Base-by-base conservation (phyloP, 2,329 filamentous ascomycete genomes). In the Emergomyces pasteurianus region DNA sequence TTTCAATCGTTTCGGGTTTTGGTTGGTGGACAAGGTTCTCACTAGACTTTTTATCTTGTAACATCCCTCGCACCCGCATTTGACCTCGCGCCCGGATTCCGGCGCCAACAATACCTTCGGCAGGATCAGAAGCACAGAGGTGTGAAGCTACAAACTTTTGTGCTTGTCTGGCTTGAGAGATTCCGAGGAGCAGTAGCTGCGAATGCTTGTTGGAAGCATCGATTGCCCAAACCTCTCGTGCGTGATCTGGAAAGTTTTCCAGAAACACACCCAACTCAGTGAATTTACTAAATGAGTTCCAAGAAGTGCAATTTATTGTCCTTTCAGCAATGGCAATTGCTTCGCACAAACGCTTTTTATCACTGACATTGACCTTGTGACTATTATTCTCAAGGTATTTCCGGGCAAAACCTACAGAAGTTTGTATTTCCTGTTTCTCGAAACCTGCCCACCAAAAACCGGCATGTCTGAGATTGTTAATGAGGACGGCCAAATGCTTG, bases 381-480 rank as follows among this genome's bases (percentile, higher is more conserved):
- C 80, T 79, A 34, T 83, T 79, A 60, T 87, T 84, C 1, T 75
- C 71, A 14, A 95, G 69, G 67, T 96, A 96, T 42, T 79, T 78
- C 58, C 81, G 78, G 0, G 87, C 86, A 40, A 84, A 85, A 34
- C 87, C 79, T 0, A 94, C 72, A 0, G 88, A 83, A 34, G 78
- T 83, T 2, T 73, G 63, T 2, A 96, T 82, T 60, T 91, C 62
- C 0, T 79, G 75, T 0, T 77, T 73, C 0, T 84, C 83, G 67
- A 88, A 91, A 55, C 91, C 92, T 0, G 87, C 87, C 74, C 89
- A 92, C 72, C 92, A 95, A 69, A 96, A 95, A 56, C 88, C 90
- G 7, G 89, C 86, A 69, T 94, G 88, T 21, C 90, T 84, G 52
- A 96, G 73, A 68, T 96, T 96, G 60, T 81, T 81, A 4, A 95